These are phyloP conservation scores for Mallotus repandus DNA, from an alignment of 441 rosid species.

Conservation along the genomic window DNA sequence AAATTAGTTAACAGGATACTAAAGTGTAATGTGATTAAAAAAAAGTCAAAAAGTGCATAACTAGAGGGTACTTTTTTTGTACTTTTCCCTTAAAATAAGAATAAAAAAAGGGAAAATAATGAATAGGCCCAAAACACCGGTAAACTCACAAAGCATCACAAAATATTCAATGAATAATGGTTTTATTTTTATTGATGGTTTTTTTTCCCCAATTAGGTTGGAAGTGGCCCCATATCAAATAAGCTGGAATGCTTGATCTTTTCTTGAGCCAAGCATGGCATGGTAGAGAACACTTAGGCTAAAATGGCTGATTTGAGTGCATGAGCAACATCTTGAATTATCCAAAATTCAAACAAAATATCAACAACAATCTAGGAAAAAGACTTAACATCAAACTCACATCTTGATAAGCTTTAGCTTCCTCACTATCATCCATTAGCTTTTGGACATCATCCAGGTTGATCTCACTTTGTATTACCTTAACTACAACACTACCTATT, in stretches of 20 bases:
- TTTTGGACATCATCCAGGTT: slow-evolving; percentile 87
- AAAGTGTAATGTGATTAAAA: no score
- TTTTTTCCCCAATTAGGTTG: background rate
- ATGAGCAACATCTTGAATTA: background rate
- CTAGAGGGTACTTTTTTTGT: no score
- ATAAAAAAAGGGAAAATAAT: background rate
- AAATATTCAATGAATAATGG: background rate
- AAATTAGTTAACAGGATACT: no score
- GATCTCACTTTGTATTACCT: slow-evolving; percentile 85
- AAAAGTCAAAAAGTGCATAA: no score
- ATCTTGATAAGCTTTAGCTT: slow-evolving; percentile 95
- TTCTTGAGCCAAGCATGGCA: background rate
- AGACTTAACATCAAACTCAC: slow-evolving; percentile 47
- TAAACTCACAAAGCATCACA: background rate
- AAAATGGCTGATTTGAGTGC: background rate
- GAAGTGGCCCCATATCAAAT: background rate
- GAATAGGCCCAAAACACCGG: background rate
- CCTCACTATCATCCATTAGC: slow-evolving; percentile 89
- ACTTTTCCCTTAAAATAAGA: no score
- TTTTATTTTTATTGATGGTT: background rate
- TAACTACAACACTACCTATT: slow-evolving; percentile 71
- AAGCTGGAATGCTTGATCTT: background rate
- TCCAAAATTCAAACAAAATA: background rate
- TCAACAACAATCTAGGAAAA: background rate
- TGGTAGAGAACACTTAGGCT: background rate